Evolutionary conservation across 2,329 filamentous ascomycete species (phyloP).

Genomic region (Aspergillus aculeatinus): DNA sequence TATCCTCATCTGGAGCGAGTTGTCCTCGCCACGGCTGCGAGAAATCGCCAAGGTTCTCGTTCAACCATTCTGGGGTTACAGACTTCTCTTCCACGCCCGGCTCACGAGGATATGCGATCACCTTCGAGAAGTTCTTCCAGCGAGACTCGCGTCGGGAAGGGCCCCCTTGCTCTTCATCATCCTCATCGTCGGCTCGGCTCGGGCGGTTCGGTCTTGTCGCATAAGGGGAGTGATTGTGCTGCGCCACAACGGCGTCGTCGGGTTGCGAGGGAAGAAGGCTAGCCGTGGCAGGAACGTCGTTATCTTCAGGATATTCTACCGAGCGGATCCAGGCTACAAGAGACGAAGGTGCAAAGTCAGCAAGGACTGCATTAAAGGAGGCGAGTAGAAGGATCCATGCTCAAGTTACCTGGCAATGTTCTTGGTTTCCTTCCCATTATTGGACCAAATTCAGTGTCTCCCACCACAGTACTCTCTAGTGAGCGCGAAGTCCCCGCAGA

Average conservation of each 20-base stretch:
- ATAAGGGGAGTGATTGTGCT: slow-evolving; percentile 47
- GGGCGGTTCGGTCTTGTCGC: slow-evolving; percentile 24
- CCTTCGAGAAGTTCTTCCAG: slow-evolving; percentile 47
- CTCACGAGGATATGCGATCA: slow-evolving; percentile 44
- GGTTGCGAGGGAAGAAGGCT: slow-evolving; percentile 39
- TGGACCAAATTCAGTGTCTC: slow-evolving; percentile 15
- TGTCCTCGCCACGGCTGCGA: slow-evolving; percentile 54
- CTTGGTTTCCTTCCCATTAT: slow-evolving; percentile 24
- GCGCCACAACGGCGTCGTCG: slow-evolving; percentile 44
- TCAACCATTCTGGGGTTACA: slow-evolving; percentile 48
- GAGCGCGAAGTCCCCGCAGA: slow-evolving; percentile 20
- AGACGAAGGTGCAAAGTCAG: neutral
- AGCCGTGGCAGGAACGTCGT: slow-evolving; percentile 34
- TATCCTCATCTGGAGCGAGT: slow-evolving; percentile 49
- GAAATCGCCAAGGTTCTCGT: slow-evolving; percentile 46
- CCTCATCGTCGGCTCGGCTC: slow-evolving; percentile 8
- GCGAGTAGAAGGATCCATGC: neutral
- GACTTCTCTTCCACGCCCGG: slow-evolving; percentile 38
- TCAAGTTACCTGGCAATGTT: slow-evolving; percentile 38
- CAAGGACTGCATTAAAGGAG: neutral
- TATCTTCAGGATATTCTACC: slow-evolving; percentile 38
- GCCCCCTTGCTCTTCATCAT: slow-evolving; percentile 4
- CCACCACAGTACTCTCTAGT: slow-evolving; percentile 17
- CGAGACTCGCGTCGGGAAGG: slow-evolving; percentile 41
- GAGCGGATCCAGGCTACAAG: slow-evolving; percentile 46